Evolutionary conservation across 1,284 basidiomycete genomes (phyloP).

Genomic region (Hemileccinum hortonii): DNA sequence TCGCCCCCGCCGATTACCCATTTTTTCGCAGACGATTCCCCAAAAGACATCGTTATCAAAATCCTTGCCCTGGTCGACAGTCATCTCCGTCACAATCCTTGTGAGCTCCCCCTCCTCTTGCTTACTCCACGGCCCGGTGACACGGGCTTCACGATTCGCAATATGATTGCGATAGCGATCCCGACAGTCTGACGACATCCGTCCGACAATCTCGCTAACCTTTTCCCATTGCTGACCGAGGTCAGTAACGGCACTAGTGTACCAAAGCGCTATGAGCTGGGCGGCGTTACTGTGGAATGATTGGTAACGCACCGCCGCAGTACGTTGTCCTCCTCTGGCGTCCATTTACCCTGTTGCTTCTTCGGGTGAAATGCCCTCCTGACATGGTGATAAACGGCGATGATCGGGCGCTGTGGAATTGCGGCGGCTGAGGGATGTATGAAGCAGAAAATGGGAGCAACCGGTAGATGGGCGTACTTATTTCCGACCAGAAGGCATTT

Average conservation of each 20-base stretch:
- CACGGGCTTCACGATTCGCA: slow-evolving; percentile 54
- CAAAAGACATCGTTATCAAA: slow-evolving; percentile 79
- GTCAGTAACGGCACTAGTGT: slow-evolving; percentile 59
- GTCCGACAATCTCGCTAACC: slow-evolving; percentile 63
- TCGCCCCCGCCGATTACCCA: slow-evolving; percentile 71
- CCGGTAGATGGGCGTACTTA: slow-evolving; percentile 52
- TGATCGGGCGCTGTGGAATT: slow-evolving; percentile 71
- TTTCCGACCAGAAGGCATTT: slow-evolving; percentile 71
- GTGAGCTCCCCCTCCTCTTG: slow-evolving; percentile 73
- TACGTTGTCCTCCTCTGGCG: slow-evolving; percentile 60
- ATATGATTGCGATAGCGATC: slow-evolving; percentile 83
- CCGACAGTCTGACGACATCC: slow-evolving; percentile 76
- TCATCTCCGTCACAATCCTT: slow-evolving; percentile 70
- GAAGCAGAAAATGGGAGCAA: slow-evolving; percentile 1
- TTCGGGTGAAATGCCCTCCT: slow-evolving; percentile 67
- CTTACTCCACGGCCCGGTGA: slow-evolving; percentile 65
- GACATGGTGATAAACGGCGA: slow-evolving; percentile 79
- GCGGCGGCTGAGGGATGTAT: slow-evolving; percentile 50
- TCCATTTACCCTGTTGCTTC: slow-evolving; percentile 70
- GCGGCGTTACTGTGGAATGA: background rate
- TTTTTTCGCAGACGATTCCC: slow-evolving; percentile 69
- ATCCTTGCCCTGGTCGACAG: slow-evolving; percentile 62
- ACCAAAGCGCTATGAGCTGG: slow-evolving; percentile 4
- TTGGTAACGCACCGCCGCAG: slow-evolving; percentile 53
- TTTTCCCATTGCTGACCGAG: slow-evolving; percentile 80